These are phyloP conservation scores for Leonotis leonurus DNA, from an alignment of 257 asterid species.

Conservation along the genomic window DNA sequence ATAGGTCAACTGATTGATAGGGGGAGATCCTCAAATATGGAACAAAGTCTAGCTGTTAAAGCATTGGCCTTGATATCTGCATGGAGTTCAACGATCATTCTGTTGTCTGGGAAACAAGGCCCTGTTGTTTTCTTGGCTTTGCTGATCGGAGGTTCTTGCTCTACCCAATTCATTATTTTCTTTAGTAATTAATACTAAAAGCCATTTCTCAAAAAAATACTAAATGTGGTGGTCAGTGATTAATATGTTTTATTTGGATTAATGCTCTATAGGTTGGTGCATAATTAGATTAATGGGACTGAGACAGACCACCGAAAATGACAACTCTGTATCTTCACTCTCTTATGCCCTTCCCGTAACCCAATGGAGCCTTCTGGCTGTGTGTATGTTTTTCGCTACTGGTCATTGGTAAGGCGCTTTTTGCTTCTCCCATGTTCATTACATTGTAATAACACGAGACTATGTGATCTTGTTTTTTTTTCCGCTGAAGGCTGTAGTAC, in stretches of 20 bases:
- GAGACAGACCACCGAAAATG: constrained; percentile 27
- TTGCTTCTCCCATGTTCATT: constrained; percentile 4
- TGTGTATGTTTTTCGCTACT: constrained; percentile 80
- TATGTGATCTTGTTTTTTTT: background rate
- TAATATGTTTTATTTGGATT: constrained; percentile 14
- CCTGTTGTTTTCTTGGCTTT: constrained; percentile 60
- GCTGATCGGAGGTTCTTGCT: constrained; percentile 59
- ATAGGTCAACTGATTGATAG: constrained; percentile 27
- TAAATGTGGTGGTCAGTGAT: background rate
- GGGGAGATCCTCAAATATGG: constrained; percentile 25
- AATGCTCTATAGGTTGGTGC: constrained; percentile 62
- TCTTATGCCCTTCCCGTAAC: constrained; percentile 59
- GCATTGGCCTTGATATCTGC: constrained; percentile 64
- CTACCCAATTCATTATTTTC: too few species aligned
- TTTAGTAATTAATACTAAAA: too few species aligned
- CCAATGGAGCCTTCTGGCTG: constrained; percentile 81
- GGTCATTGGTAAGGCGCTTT: constrained; percentile 77
- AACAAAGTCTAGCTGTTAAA: constrained; percentile 35
- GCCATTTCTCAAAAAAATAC: too few species aligned
- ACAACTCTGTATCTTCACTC: constrained; percentile 32
- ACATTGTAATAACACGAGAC: background rate
- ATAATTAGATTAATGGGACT: constrained; percentile 42
- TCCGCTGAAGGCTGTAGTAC: background rate
- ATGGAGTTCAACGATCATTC: constrained; percentile 69
- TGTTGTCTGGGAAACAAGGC: constrained; percentile 91